A percentile compares a stretch with the other conserved stretches of the same genome.
These are phyloP conservation scores for Cyathus striatus DNA, from an alignment of 768 basidiomycete genomes.

Conservation along the genomic window DNA sequence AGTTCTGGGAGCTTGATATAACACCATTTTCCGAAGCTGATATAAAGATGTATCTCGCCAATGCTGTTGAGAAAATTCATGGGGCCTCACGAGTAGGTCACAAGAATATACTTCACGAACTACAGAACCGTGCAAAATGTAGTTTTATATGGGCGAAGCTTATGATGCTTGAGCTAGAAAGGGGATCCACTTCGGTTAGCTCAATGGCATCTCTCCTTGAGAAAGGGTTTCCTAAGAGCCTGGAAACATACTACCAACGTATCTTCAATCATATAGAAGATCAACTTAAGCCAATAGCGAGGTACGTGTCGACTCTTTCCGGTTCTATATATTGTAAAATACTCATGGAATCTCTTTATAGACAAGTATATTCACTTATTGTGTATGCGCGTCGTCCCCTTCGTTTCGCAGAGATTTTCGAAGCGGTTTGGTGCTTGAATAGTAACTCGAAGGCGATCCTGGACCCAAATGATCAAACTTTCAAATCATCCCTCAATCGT, in stretches of 20 bases:
- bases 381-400: slow-evolving; percentile 19
- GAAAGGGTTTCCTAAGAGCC: slow-evolving; percentile 7
- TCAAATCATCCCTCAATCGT: slow-evolving; percentile 4
- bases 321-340: background rate
- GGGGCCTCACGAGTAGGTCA: background rate
- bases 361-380: slow-evolving; percentile 21
- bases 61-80: background rate
- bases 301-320: slow-evolving; percentile 12
- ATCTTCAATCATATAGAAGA: slow-evolving; percentile 10
- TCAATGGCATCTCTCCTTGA: slow-evolving; percentile 13
- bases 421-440: slow-evolving; percentile 14
- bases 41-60: background rate
- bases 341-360: slow-evolving; percentile 4
- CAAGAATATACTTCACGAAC: slow-evolving; percentile 4
- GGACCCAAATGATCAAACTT: slow-evolving; percentile 6
- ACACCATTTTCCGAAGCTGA: slow-evolving; percentile 1
- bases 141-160: slow-evolving; percentile 22
- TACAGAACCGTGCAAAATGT: slow-evolving; percentile 14
- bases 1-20: slow-evolving; percentile 8
- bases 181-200: slow-evolving; percentile 7
- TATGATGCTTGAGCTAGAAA: slow-evolving; percentile 14
- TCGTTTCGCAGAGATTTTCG: slow-evolving; percentile 17
- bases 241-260: slow-evolving; percentile 11
- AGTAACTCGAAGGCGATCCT: slow-evolving; percentile 6
- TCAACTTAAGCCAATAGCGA: slow-evolving; percentile 7